Evolutionary conservation across 2,329 filamentous ascomycete genomes (phyloP), one percentile per base, ranked within the genome.

Genomic region (Apiospora pterosperma): DNA sequence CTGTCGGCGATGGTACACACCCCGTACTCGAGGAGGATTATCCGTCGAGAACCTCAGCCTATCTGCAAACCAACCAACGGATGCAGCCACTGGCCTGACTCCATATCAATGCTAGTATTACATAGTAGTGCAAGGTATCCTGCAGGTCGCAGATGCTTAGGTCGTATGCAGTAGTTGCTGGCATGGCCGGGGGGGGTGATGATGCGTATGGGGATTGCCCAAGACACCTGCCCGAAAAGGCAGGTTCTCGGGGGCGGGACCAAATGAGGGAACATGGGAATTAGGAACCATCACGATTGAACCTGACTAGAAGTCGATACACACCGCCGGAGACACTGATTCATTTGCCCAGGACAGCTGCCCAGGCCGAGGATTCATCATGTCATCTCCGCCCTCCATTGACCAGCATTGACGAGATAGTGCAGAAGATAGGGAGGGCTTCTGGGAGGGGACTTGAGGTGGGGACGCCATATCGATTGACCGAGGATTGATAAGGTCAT

Each of bases 221-320:
- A 55, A 55, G 48, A 55, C 48, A 55, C 48, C 48, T 55, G 48
- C 48, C 48, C 25, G 48, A 55, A 55, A 19, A 55, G 48, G 48
- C 48, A 55, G 48, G 48, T 55, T 28, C 48, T 55, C 48, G 48
- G 48, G n/a, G 28, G 48, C 48, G 48, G 28, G 25, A 55, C 48
- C 48, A 55, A 34, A 55, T 55, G 16, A 34, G 23, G 42, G 48
- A 34, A 28, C 48, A 55, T 55, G 48, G 16, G 16, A 55, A 10
- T 34, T 55, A 28, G 28, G 42, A 19, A 31, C 14, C 25, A n/a
- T n/a, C n/a, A n/a, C n/a, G n/a, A n/a, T n/a, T n/a, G n/a, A n/a
- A n/a, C n/a, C n/a, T n/a, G n/a, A n/a, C n/a, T n/a, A n/a, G n/a
- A n/a, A n/a, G n/a, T n/a, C n/a, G n/a, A n/a, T n/a, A n/a, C 28